These are phyloP conservation scores for Cryphonectria nitschkei DNA, from an alignment of 2,329 filamentous ascomycete species.

Conservation along the genomic window DNA sequence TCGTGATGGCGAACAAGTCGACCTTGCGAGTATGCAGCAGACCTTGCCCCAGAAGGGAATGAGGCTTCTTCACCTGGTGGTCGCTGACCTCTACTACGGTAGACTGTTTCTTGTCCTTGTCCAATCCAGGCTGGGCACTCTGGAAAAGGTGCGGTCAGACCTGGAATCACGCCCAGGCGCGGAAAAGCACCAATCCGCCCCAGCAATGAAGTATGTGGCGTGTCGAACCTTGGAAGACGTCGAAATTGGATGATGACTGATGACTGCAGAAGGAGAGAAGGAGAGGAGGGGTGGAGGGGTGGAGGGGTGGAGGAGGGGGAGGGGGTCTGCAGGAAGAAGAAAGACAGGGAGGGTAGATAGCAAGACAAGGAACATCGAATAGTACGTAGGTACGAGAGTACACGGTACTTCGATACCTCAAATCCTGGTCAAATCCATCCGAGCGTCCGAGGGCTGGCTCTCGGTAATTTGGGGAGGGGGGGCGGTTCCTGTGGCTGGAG, in stretches of 20 bases:
- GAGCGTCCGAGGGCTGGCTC: background rate
- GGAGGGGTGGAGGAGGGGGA: background rate
- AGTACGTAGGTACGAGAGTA: background rate
- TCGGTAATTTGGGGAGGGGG: background rate
- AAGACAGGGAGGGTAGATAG: background rate
- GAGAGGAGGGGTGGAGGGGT: background rate
- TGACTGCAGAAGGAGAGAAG: background rate
- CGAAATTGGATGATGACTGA: constrained; percentile 7
- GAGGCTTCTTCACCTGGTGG: background rate
- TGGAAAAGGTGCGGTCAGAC: background rate
- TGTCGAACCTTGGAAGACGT: background rate
- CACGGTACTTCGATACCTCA: background rate
- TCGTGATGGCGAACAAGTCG: background rate
- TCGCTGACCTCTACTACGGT: background rate
- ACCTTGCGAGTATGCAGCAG: background rate
- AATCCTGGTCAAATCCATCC: background rate
- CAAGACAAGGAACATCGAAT: background rate
- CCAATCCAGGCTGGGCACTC: background rate
- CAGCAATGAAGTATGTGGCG: background rate
- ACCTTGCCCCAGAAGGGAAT: background rate
- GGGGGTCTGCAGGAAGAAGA: background rate
- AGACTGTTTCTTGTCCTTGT: background rate
- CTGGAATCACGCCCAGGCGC: background rate
- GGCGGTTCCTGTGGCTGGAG: background rate
- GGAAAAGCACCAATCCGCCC: background rate